Evolutionary conservation across 345 rosid genomes (phyloP).

Genomic region (Streptanthus diversifolius): DNA sequence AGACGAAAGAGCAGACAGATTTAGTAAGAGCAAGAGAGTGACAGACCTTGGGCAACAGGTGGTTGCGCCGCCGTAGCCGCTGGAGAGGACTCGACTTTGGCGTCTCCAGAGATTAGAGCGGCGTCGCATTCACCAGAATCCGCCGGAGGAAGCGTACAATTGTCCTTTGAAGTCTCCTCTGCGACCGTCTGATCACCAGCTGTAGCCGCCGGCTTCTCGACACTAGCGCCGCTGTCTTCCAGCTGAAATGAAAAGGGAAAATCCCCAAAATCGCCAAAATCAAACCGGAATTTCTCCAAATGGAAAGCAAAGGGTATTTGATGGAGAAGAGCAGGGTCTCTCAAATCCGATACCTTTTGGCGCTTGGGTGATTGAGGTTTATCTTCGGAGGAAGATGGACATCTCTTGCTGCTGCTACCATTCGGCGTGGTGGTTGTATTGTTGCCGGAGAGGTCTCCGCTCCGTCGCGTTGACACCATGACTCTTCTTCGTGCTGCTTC

Average conservation of each 20-base stretch:
- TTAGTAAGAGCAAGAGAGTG: not conserved
- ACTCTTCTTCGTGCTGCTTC: conserved; percentile 39
- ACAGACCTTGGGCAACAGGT: conserved; percentile 58
- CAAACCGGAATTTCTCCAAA: not conserved
- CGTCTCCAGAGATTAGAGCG: conserved; percentile 42
- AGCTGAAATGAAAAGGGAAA: conserved; percentile 39
- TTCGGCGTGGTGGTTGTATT: not conserved
- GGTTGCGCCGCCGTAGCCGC: conserved; percentile 33
- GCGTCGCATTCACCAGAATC: conserved; percentile 10
- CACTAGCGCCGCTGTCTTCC: conserved; percentile 50
- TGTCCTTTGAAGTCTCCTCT: conserved; percentile 53
- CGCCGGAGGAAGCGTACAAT: not conserved
- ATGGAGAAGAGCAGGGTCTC: not conserved
- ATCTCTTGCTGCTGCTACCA: conserved; percentile 49
- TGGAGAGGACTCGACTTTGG: conserved; percentile 49
- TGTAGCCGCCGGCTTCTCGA: conserved; percentile 39
- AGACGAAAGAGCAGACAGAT: not conserved
- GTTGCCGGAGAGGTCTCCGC: conserved; percentile 69
- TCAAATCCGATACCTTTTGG: conserved; percentile 55
- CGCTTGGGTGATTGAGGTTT: conserved; percentile 68
- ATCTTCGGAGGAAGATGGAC: conserved; percentile 55
- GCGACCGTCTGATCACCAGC: conserved; percentile 22
- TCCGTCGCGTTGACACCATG: conserved; percentile 87
- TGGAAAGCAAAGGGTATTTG: not conserved
- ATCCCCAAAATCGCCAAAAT: conserved; percentile 7